These are phyloP conservation scores for Aspergillus ruber DNA, from an alignment of 2,329 filamentous ascomycete genomes.

Conservation along the genomic window DNA sequence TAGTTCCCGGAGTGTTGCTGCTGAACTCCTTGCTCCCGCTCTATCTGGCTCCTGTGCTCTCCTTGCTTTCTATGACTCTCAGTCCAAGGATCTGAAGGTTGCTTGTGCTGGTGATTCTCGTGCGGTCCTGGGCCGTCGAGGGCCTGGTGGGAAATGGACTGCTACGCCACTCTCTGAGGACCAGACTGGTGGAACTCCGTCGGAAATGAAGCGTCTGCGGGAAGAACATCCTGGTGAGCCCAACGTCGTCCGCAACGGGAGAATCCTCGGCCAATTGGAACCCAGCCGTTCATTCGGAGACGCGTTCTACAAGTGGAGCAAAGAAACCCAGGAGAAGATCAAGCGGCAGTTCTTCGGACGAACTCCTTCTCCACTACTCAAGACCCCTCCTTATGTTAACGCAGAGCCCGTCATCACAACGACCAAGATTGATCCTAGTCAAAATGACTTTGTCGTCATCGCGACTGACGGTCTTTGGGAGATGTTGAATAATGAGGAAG, in stretches of 20 bases:
- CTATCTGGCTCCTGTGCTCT: slow-evolving; percentile 96
- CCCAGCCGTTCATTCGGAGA: slow-evolving; percentile 93
- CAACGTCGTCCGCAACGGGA: slow-evolving; percentile 78
- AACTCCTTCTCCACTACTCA: slow-evolving; percentile 66
- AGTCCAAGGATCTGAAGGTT: slow-evolving; percentile 79
- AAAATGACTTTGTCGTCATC: slow-evolving; percentile 92
- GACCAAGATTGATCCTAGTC: slow-evolving; percentile 80
- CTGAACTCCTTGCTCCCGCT: slow-evolving; percentile 85
- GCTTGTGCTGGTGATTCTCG: slow-evolving; percentile 96
- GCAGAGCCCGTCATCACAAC: slow-evolving; percentile 93
- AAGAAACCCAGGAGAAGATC: slow-evolving; percentile 74
- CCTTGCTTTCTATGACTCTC: slow-evolving; percentile 90
- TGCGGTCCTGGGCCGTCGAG: slow-evolving; percentile 79
- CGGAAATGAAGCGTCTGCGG: slow-evolving; percentile 75
- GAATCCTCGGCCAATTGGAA: slow-evolving; percentile 85
- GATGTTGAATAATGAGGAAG: slow-evolving; percentile 98
- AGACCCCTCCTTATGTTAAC: slow-evolving; percentile 93
- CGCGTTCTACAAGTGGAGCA: slow-evolving; percentile 92
- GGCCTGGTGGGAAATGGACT: slow-evolving; percentile 77
- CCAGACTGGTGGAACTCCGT: slow-evolving; percentile 83
- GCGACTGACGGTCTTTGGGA: slow-evolving; percentile 97
- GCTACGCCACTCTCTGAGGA: slow-evolving; percentile 86
- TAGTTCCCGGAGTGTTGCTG: slow-evolving; percentile 82
- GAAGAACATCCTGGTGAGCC: slow-evolving; percentile 84
- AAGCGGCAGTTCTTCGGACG: slow-evolving; percentile 83